Percentiles rank a stretch among this genome's conserved stretches.
phyloP scores from a whole-genome alignment of 75 land plant genomes.

The Isoetes taiwanensis region DNA sequence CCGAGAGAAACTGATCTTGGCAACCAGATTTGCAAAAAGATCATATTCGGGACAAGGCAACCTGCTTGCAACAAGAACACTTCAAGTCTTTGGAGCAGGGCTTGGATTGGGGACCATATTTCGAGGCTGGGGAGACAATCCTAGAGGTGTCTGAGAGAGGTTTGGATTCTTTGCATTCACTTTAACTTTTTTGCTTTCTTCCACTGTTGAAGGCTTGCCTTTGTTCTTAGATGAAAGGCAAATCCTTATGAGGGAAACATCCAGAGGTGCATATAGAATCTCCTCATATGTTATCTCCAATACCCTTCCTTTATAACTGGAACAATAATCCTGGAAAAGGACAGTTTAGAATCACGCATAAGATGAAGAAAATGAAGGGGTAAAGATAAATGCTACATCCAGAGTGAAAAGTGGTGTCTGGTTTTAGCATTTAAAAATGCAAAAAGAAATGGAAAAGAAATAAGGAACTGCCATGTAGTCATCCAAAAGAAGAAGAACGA shows the following conservation, averaged over 20 bases:
- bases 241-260: slow-evolving; percentile 52
- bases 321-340: too few species aligned
- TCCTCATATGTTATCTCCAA: slow-evolving; percentile 72
- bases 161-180: slow-evolving; percentile 89
- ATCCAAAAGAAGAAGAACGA: too few species aligned
- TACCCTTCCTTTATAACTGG: too few species aligned
- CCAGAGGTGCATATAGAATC: slow-evolving; percentile 63
- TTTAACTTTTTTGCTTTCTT: slow-evolving; percentile 74
- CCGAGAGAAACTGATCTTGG: slow-evolving; percentile 36
- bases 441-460: too few species aligned
- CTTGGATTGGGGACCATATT: slow-evolving; percentile 63
- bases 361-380: too few species aligned
- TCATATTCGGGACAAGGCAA: slow-evolving; percentile 55
- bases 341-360: too few species aligned
- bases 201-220: slow-evolving; percentile 71
- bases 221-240: slow-evolving; percentile 63
- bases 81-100: slow-evolving; percentile 61
- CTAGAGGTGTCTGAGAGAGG: slow-evolving; percentile 41
- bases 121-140: slow-evolving; percentile 33
- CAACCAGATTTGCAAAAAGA: slow-evolving; percentile 46
- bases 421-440: too few species aligned
- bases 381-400: too few species aligned
- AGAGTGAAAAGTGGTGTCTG: too few species aligned
- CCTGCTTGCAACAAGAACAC: slow-evolving; percentile 45
- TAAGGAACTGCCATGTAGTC: too few species aligned